These are phyloP conservation scores for Claviceps maximensis DNA, from an alignment of 2,329 filamentous ascomycete genomes.

Conservation along the genomic window DNA sequence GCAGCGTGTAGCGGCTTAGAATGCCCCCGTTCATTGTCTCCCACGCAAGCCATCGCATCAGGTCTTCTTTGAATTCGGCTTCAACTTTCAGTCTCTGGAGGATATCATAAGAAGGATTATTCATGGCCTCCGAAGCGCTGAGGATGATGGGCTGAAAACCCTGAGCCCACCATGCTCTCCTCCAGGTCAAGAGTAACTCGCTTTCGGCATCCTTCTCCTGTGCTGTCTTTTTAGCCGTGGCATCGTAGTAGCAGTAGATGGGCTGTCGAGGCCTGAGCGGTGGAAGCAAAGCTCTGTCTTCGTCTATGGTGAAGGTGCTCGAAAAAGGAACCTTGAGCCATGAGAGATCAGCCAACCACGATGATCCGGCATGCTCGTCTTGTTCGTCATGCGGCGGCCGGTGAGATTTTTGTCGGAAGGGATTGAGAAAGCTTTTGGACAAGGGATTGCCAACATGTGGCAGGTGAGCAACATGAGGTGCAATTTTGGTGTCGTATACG, in stretches of 20 bases:
- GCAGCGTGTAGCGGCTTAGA: conserved; percentile 61
- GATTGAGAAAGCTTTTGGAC: conserved; percentile 42
- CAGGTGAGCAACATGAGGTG: conserved; percentile 23
- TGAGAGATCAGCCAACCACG: conserved; percentile 81
- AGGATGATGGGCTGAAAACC: conserved; percentile 80
- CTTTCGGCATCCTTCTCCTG: conserved; percentile 60
- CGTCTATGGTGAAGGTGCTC: conserved; percentile 63
- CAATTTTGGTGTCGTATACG: conserved; percentile 35
- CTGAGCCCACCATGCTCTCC: conserved; percentile 88
- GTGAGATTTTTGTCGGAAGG: conserved; percentile 58
- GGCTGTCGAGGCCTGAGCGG: conserved; percentile 55
- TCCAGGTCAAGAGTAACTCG: conserved; percentile 71
- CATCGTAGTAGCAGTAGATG: conserved; percentile 88
- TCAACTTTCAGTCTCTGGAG: conserved; percentile 52
- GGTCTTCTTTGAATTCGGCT: conserved; percentile 49
- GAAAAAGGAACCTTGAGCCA: conserved; percentile 82
- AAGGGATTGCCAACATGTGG: conserved; percentile 20
- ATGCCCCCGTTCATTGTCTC: conserved; percentile 78
- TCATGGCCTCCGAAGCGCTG: conserved; percentile 65
- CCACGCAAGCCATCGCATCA: conserved; percentile 87
- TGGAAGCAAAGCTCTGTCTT: conserved; percentile 72
- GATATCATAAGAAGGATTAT: conserved; percentile 64
- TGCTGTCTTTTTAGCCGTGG: conserved; percentile 46
- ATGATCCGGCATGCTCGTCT: conserved; percentile 63
- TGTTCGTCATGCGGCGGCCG: conserved; percentile 62